phyloP scores from a whole-genome alignment of 2,329 filamentous ascomycete species.

The Diplodia mutila region DNA sequence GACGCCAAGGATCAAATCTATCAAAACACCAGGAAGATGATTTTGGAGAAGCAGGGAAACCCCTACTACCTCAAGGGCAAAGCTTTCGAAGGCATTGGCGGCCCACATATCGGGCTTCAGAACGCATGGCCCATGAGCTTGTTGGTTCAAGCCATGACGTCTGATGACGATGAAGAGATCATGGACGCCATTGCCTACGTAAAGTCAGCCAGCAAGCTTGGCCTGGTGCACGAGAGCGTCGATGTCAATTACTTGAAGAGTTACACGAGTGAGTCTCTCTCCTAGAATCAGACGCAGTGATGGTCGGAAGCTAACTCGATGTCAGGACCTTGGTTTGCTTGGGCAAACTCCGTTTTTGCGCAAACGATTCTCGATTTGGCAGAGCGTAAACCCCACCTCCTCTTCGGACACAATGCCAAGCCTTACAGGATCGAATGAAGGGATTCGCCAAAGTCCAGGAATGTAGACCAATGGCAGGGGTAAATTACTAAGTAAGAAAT shows the following conservation, averaged over 20 bases:
- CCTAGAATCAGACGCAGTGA: not conserved
- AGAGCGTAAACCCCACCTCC: slow-evolving; percentile 81
- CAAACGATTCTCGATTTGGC: slow-evolving; percentile 89
- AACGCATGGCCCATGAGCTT: slow-evolving; percentile 98
- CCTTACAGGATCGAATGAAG: slow-evolving; percentile 55
- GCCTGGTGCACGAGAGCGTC: slow-evolving; percentile 89
- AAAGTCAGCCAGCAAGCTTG: slow-evolving; percentile 72
- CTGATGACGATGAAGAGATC: slow-evolving; percentile 82
- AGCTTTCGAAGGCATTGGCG: slow-evolving; percentile 86
- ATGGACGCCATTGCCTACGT: slow-evolving; percentile 72
- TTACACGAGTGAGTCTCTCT: slow-evolving; percentile 70
- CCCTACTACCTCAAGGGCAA: slow-evolving; percentile 83
- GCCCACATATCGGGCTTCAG: slow-evolving; percentile 77
- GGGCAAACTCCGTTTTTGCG: slow-evolving; percentile 96
- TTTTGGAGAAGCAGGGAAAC: slow-evolving; percentile 75
- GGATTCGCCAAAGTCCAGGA: not conserved
- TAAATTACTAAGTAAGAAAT: not conserved
- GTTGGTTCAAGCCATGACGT: slow-evolving; percentile 88
- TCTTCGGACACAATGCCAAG: slow-evolving; percentile 70
- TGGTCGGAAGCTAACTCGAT: not conserved
- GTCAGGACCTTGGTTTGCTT: slow-evolving; percentile 85
- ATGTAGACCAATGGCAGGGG: not conserved
- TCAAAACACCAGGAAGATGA: slow-evolving; percentile 83
- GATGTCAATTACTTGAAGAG: slow-evolving; percentile 71
- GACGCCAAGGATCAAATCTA: slow-evolving; percentile 70